Base-by-base conservation (phyloP, 1,139 yeast genomes). In the Taiozyma onychis region DNA sequence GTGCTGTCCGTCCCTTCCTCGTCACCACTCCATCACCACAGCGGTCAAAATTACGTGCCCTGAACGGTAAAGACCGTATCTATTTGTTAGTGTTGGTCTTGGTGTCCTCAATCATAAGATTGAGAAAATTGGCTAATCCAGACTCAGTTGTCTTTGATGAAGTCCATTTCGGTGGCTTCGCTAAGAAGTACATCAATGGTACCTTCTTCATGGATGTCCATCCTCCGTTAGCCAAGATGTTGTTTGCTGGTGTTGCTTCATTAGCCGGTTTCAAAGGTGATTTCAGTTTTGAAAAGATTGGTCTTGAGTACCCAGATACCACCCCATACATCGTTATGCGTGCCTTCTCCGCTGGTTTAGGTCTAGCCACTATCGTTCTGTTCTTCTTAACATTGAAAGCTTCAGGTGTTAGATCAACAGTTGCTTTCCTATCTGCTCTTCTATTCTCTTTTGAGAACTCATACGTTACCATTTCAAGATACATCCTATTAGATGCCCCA, bases 141-240 rank as follows among this genome's bases (percentile, higher is more conserved):
- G 69, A 80, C 56, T 78, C 88, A 43, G 96, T 93, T 45, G 97
- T 93, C 35, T 93, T 93, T 66, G 99, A 93, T 72, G 99, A 93
- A 68, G 90, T 83, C 46, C 90, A 85, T 65, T 85, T 85, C 56
- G 95, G 95, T 51, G 88, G 88, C 24, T 85, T 85, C 69, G 88
- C 95, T 41, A 73, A 80, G 54, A 83, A 85, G 64, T 88, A 88
- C 69, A 82, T 88, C 54, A 71, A 75, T 56, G 90, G 93, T 41
- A 70, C 70, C 22, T 88, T 77, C 69, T 89, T 90, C 71, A 85
- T 90, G 88, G 97, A 90, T 69, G 96, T 89, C 50, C 97, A 90
- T 67, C 97, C 97, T 28, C 97, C 97, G 5, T 76, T 89, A 63
- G 95, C 96, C 46, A 89, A 89, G 69, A 82, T 90, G 88, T 70